Evolutionary conservation across 192 early-diverging fungal genomes (phyloP).

Genomic region (Rhizophagus sp.): DNA sequence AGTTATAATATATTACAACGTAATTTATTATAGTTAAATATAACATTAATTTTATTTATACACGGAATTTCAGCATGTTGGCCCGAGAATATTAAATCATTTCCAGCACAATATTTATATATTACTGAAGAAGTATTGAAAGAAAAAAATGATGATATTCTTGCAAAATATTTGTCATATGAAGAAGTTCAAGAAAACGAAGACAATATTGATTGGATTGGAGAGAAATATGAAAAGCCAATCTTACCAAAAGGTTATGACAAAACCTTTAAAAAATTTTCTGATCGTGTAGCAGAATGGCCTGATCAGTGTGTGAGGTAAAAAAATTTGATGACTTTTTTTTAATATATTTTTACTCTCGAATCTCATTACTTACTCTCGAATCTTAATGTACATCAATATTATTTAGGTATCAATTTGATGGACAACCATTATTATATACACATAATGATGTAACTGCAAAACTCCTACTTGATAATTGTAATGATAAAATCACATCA

Average conservation of each 20-base stretch:
- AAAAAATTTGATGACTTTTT: background rate
- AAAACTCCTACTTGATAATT: slow-evolving; percentile 38
- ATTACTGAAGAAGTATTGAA: slow-evolving; percentile 56
- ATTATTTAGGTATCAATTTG: slow-evolving; percentile 60
- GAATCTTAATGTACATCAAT: no score
- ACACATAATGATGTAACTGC: slow-evolving; percentile 55
- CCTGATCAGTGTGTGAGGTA: slow-evolving; percentile 84
- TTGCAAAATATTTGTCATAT: slow-evolving; percentile 46
- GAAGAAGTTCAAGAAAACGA: slow-evolving; percentile 43
- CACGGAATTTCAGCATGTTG: slow-evolving; percentile 25
- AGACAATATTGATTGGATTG: slow-evolving; percentile 59
- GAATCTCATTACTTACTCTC: no score
- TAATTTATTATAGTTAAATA: background rate
- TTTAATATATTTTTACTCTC: background rate
- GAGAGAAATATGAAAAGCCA: slow-evolving; percentile 82
- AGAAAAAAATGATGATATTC: slow-evolving; percentile 38
- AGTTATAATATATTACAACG: background rate
- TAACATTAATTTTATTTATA: background rate
- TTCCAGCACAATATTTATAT: slow-evolving; percentile 56
- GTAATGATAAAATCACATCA: slow-evolving; percentile 37
- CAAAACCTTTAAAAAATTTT: slow-evolving; percentile 80
- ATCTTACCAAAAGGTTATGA: slow-evolving; percentile 70
- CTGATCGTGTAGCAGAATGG: slow-evolving; percentile 64
- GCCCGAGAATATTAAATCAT: slow-evolving; percentile 37
- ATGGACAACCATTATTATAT: slow-evolving; percentile 71